Evolutionary conservation across 441 rosid species (phyloP).

Genomic region (Omphalea diandra): DNA sequence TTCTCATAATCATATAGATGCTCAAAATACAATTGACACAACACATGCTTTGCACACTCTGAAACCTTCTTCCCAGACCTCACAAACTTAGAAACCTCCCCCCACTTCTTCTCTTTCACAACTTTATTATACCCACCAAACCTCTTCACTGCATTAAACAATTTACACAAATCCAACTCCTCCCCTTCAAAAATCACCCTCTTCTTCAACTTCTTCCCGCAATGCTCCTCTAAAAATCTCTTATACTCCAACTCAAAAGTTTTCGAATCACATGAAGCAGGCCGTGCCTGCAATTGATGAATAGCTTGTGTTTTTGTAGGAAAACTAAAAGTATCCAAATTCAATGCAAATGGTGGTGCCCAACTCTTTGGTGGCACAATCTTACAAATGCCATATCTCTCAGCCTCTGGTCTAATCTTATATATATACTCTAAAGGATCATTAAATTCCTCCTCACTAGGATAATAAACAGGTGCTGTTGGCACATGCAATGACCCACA

Average conservation of each 20-base stretch:
- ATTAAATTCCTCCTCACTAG: slow-evolving; percentile 77
- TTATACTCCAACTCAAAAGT: slow-evolving; percentile 86
- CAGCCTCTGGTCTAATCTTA: slow-evolving; percentile 88
- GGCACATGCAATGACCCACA: slow-evolving; percentile 49
- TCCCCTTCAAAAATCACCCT: slow-evolving; percentile 76
- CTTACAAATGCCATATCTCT: slow-evolving; percentile 87
- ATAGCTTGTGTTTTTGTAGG: slow-evolving; percentile 96
- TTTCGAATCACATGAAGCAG: slow-evolving; percentile 80
- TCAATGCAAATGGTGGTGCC: slow-evolving; percentile 82
- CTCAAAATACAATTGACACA: slow-evolving; percentile 76
- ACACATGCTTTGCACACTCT: slow-evolving; percentile 85
- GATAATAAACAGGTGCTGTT: slow-evolving; percentile 75
- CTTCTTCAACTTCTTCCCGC: slow-evolving; percentile 77
- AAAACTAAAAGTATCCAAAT: slow-evolving; percentile 60
- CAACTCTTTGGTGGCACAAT: slow-evolving; percentile 82
- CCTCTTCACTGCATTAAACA: slow-evolving; percentile 92
- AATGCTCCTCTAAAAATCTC: slow-evolving; percentile 72
- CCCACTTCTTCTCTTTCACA: slow-evolving; percentile 75
- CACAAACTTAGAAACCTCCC: slow-evolving; percentile 77
- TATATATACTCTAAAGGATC: slow-evolving; percentile 79
- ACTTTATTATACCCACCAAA: slow-evolving; percentile 85
- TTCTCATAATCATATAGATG: slow-evolving; percentile 81
- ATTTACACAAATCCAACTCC: slow-evolving; percentile 85
- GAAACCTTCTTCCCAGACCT: slow-evolving; percentile 64
- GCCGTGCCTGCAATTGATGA: slow-evolving; percentile 90